phyloP scores from a whole-genome alignment of 768 basidiomycete genomes.

The Trametes coccinea region DNA sequence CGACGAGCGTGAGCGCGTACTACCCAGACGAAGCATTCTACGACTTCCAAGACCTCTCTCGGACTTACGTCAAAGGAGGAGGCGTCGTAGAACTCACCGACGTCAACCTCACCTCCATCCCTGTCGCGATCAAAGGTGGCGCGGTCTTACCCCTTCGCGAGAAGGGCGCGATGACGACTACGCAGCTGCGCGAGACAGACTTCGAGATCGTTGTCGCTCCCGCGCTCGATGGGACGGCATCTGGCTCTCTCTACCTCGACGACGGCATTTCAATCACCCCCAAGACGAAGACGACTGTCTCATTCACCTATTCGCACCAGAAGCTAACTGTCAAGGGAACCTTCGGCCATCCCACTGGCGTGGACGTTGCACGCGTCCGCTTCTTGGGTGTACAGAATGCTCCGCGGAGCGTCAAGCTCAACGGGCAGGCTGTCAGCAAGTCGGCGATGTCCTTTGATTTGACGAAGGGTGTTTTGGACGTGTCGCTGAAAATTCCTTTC shows the following conservation, averaged over 20 bases:
- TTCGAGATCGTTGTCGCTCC: slow-evolving; percentile 69
- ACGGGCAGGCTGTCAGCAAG: slow-evolving; percentile 21
- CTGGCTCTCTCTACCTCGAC: slow-evolving; percentile 59
- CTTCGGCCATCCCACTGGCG: slow-evolving; percentile 33
- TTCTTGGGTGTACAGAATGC: slow-evolving; percentile 33
- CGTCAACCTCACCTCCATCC: slow-evolving; percentile 58
- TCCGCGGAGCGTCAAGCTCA: slow-evolving; percentile 27
- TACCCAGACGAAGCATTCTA: slow-evolving; percentile 67
- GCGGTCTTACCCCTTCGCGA: slow-evolving; percentile 57
- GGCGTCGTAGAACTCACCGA: slow-evolving; percentile 42
- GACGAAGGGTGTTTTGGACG: slow-evolving; percentile 44
- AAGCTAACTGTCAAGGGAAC: slow-evolving; percentile 33
- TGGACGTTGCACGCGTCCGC: slow-evolving; percentile 37
- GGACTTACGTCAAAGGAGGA: slow-evolving; percentile 49
- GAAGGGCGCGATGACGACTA: slow-evolving; percentile 60
- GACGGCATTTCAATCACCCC: slow-evolving; percentile 55
- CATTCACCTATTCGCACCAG: slow-evolving; percentile 30
- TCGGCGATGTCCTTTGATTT: slow-evolving; percentile 38
- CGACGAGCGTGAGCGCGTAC: slow-evolving; percentile 60
- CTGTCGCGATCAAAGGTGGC: slow-evolving; percentile 63
- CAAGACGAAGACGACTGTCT: slow-evolving; percentile 30
- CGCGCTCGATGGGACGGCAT: slow-evolving; percentile 47
- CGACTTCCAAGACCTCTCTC: slow-evolving; percentile 54
- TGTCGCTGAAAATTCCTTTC: slow-evolving; percentile 42
- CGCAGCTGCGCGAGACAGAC: slow-evolving; percentile 50